A percentile compares a stretch with the other conserved stretches of the same genome.
These are phyloP conservation scores for Biscutella laevigata DNA, from an alignment of 441 rosid species.

Conservation along the genomic window DNA sequence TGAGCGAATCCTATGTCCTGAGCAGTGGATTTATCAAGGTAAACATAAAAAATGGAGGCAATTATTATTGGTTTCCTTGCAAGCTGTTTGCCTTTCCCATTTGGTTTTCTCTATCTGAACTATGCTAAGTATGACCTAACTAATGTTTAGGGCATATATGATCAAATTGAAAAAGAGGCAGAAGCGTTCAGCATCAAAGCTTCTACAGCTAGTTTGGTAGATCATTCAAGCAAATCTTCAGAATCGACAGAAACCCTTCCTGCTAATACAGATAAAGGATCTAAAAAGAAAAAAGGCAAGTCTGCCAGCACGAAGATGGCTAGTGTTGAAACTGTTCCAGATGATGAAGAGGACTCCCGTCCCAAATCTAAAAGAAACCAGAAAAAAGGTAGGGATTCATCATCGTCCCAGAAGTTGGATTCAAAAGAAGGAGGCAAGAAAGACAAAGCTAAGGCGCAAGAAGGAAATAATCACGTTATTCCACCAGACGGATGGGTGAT, in stretches of 20 bases:
- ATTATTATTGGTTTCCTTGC: not conserved
- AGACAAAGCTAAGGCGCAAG: slow-evolving; percentile 46
- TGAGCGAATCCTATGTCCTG: slow-evolving; percentile 67
- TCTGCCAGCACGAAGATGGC: slow-evolving; percentile 44
- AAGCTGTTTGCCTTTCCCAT: not conserved
- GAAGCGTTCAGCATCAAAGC: slow-evolving; percentile 47
- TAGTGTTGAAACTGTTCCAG: slow-evolving; percentile 41
- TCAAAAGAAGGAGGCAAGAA: slow-evolving; percentile 59
- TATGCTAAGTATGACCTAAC: slow-evolving; percentile 14
- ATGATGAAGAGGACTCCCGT: slow-evolving; percentile 53
- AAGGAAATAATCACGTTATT: slow-evolving; percentile 41
- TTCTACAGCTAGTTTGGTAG: slow-evolving; percentile 29
- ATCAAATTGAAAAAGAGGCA: slow-evolving; percentile 68
- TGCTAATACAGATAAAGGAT: slow-evolving; percentile 46
- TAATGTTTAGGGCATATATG: slow-evolving; percentile 59
- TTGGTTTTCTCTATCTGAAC: slow-evolving; percentile 13
- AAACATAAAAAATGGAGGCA: slow-evolving; percentile 11
- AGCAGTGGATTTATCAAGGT: slow-evolving; percentile 84
- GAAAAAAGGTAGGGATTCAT: slow-evolving; percentile 66
- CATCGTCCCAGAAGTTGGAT: slow-evolving; percentile 46
- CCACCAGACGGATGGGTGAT: slow-evolving; percentile 78
- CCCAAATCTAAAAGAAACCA: slow-evolving; percentile 79
- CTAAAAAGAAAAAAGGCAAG: slow-evolving; percentile 82
- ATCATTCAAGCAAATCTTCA: slow-evolving; percentile 37
- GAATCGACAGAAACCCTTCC: slow-evolving; percentile 44